Evolutionary conservation across 352 stramenopile species (phyloP).

Genomic region (Globisporangium viniferum): DNA sequence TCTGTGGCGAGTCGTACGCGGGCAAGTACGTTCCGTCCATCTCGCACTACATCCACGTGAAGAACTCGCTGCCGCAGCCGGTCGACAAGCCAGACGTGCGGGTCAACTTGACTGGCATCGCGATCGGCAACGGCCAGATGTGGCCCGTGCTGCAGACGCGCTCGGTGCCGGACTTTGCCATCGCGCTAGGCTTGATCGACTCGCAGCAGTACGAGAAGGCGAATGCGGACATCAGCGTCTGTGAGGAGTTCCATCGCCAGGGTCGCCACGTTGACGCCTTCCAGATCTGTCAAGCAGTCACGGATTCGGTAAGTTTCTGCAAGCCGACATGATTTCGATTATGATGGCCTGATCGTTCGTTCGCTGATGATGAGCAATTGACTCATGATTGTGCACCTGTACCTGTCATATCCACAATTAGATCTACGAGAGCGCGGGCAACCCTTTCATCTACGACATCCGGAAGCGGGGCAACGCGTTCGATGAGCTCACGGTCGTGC

Average conservation of each 20-base stretch:
- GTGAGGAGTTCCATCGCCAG: conserved; percentile 71
- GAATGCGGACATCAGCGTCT: conserved; percentile 70
- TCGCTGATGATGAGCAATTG: not conserved
- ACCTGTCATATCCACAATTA: conserved; percentile 9
- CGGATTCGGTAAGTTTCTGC: conserved; percentile 33
- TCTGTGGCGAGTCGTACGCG: conserved; percentile 94
- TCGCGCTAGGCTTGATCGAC: conserved; percentile 78
- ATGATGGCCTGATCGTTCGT: not conserved
- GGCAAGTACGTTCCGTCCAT: conserved; percentile 97
- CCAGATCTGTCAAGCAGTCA: conserved; percentile 59
- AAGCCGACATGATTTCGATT: not conserved
- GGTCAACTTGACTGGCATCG: conserved; percentile 85
- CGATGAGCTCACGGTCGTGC: conserved; percentile 36
- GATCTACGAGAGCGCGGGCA: conserved; percentile 76
- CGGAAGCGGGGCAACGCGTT: conserved; percentile 61
- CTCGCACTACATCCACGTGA: conserved; percentile 90
- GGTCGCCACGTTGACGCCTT: conserved; percentile 74
- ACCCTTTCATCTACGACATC: conserved; percentile 85
- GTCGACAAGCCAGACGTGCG: conserved; percentile 26
- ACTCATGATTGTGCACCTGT: not conserved
- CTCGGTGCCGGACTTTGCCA: conserved; percentile 76
- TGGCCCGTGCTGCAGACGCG: conserved; percentile 81
- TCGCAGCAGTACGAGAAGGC: conserved; percentile 78
- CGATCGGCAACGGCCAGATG: conserved; percentile 89
- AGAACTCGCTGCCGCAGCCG: conserved; percentile 49